phyloP scores from a whole-genome alignment of 2,329 filamentous ascomycete species.

The Fusarium torulosum region DNA sequence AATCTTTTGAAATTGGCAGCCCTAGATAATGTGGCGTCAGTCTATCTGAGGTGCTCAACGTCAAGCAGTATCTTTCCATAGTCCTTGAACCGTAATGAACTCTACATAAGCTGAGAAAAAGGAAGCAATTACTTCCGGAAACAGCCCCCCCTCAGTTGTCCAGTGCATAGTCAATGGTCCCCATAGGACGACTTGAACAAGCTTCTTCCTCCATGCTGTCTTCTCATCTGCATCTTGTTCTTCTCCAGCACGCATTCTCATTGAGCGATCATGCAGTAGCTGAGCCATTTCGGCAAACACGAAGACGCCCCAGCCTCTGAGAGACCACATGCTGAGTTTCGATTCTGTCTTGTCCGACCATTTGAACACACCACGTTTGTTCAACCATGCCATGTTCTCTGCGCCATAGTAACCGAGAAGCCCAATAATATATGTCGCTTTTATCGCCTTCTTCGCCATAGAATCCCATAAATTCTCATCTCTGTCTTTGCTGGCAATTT shows the following conservation, averaged over 20 bases:
- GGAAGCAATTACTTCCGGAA: slow-evolving; percentile 23
- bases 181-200: slow-evolving; percentile 22
- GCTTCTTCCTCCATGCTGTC: slow-evolving; percentile 20
- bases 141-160: slow-evolving; percentile 14
- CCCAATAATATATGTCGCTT: slow-evolving; percentile 12
- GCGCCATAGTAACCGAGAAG: slow-evolving; percentile 17
- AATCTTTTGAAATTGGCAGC: fast-evolving
- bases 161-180: slow-evolving; percentile 30
- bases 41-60: background rate
- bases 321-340: slow-evolving; percentile 26
- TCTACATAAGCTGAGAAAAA: slow-evolving; percentile 30
- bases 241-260: background rate
- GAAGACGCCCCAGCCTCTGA: slow-evolving; percentile 20
- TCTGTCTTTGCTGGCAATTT: background rate
- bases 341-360: slow-evolving; percentile 18
- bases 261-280: slow-evolving; percentile 11
- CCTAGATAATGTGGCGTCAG: background rate
- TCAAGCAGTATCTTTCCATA: slow-evolving; percentile 26
- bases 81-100: slow-evolving; percentile 18
- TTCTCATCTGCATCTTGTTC: background rate
- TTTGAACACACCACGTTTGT: slow-evolving; percentile 10
- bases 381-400: slow-evolving; percentile 27
- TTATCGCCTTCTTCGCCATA: background rate
- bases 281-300: slow-evolving; percentile 26
- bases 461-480: background rate